Evolutionary conservation across 805 yeast genomes (phyloP), one percentile per base, ranked within the genome.

Genomic region (Kodamaea laetipori): DNA sequence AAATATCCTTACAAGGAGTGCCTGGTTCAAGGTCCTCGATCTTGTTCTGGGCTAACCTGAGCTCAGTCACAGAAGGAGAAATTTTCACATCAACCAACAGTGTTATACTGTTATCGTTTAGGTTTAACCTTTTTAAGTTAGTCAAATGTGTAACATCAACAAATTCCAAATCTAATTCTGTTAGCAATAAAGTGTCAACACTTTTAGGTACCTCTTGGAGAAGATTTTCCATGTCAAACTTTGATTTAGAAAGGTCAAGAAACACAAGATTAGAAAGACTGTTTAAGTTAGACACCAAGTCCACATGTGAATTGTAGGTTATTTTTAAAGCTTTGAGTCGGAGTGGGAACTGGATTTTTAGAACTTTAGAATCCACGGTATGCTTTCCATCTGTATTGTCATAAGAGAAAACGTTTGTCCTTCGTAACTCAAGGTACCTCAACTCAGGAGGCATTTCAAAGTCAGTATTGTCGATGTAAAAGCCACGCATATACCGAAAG

Each of bases 371-470:
- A 12, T 15, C 33, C 13, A 30, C 33, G 4, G 7, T 23, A 21
- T 35, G 30, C 24, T 30, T 24, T 31, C 40, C 17, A 31, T 31
- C 8, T 13, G 24, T 25, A 16, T 25, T 50, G 12, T 50, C 43
- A 42, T 63, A 52, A 7, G 33, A 30, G 16, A 30, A 30, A 16
- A 13, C 10, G 33, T 30, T 13, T 15, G 33, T 30, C 9, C 33
- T 30, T 8, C 33, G 16, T 15, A 30, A 13, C 18, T 30, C 33
- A 13, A 30, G 16, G 18, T 30, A 13, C 16, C 16, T n/a, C 10
- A 30, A 16, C 17, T 4, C 16, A 9, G 16, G 18, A 4, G 33
- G 33, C 10, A 30, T 7, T 15, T 30, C 18, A 21, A 21, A 21
- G 6, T 6, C 6, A 9, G 10, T 13, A 16, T 30, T 15, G 5